Percentiles rank a stretch among this genome's conserved stretches.
phyloP scores from a whole-genome alignment of 305 asterid genomes.

The Petunia hybrid region DNA sequence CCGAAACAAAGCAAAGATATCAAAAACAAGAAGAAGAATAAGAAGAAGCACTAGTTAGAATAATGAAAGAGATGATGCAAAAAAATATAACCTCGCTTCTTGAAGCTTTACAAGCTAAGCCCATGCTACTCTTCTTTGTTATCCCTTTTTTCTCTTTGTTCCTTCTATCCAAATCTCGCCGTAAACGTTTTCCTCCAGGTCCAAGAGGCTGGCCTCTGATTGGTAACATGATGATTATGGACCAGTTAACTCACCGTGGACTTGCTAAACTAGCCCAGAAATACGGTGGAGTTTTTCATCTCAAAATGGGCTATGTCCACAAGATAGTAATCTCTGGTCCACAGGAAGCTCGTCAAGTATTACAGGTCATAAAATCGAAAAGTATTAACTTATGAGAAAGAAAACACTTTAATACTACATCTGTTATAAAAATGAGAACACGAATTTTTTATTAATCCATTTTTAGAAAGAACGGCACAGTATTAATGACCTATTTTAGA shows the following conservation, averaged over 20 bases:
- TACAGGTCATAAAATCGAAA: conserved; percentile 41
- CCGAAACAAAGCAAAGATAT: background rate
- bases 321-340: conserved; percentile 66
- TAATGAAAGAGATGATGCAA: conserved; percentile 7
- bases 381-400: background rate
- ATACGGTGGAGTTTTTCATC: conserved; percentile 78
- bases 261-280: conserved; percentile 63
- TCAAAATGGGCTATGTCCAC: conserved; percentile 70
- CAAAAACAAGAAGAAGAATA: background rate
- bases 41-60: background rate
- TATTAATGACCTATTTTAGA: no score
- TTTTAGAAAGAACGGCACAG: no score
- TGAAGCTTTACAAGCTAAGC: conserved; percentile 43
- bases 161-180: conserved; percentile 48
- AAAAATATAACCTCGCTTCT: background rate
- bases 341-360: conserved; percentile 74
- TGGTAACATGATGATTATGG: conserved; percentile 69
- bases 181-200: conserved; percentile 77
- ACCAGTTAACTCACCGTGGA: conserved; percentile 75
- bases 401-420: background rate
- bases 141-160: conserved; percentile 49
- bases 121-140: conserved; percentile 46
- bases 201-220: conserved; percentile 82
- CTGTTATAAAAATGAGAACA: no score
- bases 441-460: no score